Evolutionary conservation across 192 early-diverging fungal genomes (phyloP).

Genomic region (Hyaloraphidium curvatum): DNA sequence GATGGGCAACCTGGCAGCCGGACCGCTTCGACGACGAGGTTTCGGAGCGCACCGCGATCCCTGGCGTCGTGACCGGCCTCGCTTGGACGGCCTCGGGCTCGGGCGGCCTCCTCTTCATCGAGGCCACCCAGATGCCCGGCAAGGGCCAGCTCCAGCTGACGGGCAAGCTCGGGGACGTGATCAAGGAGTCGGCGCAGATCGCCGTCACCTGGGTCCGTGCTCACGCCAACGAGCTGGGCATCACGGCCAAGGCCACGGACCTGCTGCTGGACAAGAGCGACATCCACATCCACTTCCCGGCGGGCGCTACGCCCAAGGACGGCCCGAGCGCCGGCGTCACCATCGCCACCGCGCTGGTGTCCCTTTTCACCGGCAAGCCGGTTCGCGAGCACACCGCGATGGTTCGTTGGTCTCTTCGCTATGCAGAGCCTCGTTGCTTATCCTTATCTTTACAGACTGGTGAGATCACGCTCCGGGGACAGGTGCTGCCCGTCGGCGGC

Average conservation of each 20-base stretch:
- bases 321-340: conserved; percentile 53
- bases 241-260: conserved; percentile 14
- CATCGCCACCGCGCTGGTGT: conserved; percentile 58
- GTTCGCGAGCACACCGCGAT: conserved; percentile 18
- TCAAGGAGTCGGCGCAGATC: conserved; percentile 65
- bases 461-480: conserved; percentile 63
- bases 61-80: conserved; percentile 68
- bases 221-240: conserved; percentile 34
- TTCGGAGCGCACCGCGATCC: conserved; percentile 32
- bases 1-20: conserved; percentile 14
- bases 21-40: conserved; percentile 48
- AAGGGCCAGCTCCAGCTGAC: conserved; percentile 46
- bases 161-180: conserved; percentile 61
- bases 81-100: conserved; percentile 54
- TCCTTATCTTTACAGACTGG: conserved; percentile 55
- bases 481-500: conserved; percentile 66
- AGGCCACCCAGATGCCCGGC: conserved; percentile 55
- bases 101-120: conserved; percentile 61
- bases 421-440: conserved; percentile 6
- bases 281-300: conserved; percentile 79
- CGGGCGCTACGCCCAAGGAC: conserved; percentile 64
- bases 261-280: conserved; percentile 33
- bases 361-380: conserved; percentile 36
- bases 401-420: conserved; percentile 1
- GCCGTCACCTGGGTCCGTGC: conserved; percentile 59